Conservation (phyloP, 768 basidiomycete genomes). For the Suillus placidus region DNA sequence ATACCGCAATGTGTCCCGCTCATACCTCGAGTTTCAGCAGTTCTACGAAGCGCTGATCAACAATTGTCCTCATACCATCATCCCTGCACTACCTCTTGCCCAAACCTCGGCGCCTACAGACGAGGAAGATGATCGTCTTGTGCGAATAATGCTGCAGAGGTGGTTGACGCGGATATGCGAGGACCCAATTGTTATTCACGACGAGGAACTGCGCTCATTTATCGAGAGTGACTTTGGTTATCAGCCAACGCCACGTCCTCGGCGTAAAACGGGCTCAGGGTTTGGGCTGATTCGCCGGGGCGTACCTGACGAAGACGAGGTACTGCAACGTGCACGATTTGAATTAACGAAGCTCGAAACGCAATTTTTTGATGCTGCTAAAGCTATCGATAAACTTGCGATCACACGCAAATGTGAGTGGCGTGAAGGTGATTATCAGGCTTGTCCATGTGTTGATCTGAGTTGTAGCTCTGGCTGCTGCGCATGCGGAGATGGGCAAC, state of each 20-base stretch:
- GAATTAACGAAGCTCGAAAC: constrained; percentile 91
- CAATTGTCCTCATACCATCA: constrained; percentile 94
- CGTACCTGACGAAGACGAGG: constrained; percentile 94
- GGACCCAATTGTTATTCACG: constrained; percentile 82
- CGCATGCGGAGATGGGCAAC: constrained; percentile 91
- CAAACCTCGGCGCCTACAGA: constrained; percentile 97
- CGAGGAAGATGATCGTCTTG: constrained; percentile 96
- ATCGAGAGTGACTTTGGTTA: constrained; percentile 98
- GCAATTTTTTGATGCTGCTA: constrained; percentile 91
- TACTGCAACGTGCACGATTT: constrained; percentile 85
- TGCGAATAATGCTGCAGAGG: constrained; percentile 91
- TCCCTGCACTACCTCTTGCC: constrained; percentile 93
- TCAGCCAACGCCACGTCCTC: constrained; percentile 77
- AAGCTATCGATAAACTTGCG: constrained; percentile 86
- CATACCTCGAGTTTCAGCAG: constrained; percentile 92
- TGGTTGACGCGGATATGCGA: constrained; percentile 95
- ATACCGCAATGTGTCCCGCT: constrained; percentile 93
- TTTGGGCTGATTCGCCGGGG: constrained; percentile 78
- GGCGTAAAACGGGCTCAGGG: constrained; percentile 71
- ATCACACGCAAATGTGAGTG: constrained; percentile 72
- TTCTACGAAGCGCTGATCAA: constrained; percentile 90
- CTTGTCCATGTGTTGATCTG: constrained; percentile 4
- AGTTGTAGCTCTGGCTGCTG: constrained; percentile 66
- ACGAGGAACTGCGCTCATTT: constrained; percentile 94
- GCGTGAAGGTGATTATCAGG: not conserved